Base-by-base conservation (phyloP, 495 filamentous ascomycete species). In the Parmelia sp. region DNA sequence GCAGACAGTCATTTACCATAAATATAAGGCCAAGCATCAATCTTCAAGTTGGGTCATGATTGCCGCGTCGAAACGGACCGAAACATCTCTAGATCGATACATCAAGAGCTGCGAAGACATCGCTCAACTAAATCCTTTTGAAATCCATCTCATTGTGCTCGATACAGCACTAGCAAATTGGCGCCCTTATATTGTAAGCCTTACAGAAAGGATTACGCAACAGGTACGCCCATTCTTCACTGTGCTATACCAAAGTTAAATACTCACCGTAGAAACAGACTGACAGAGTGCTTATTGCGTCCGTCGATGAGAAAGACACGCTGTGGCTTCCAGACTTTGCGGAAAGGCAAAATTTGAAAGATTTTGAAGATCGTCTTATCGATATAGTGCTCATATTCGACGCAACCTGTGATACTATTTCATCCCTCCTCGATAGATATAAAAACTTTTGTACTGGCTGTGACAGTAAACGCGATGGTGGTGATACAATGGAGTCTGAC, bases 1-100 rank as follows among this genome's bases (percentile, higher is more conserved):
- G n/a, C 73, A 74, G 57, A 71, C 61, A 2, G 71, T 68, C 40
- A 64, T 74, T 0, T 74, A 73, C 51, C 70, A 73, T 39, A 67
- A 63, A 31, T 69, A 65, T 40, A 51, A 60, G 21, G 27, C 42
- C 27, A 27, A 44, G 21, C 25, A 56, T 47, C 47, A 55, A 25
- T 51, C 64, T 10, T 70, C 68, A 27, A 69, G 66, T 19, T 74
- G 71, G 61, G 29, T 73, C 33, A 45, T 73, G 17, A 68, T 74
- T 33, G n/a, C 71, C 15, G 65, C 71, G 29, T 73, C 73, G n/a
- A n/a, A 15, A 39, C 36, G 25, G 39, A 60, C 35, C 15, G 57
- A 63, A 37, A 53, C 35, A 35, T 68, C 21, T 17, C 49, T 65
- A 29, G 29, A 63, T 51, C 60, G 29, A 19, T 72, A 59, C 23